Conservation (phyloP, 805 yeast species). For the Candida berthetii region DNA sequence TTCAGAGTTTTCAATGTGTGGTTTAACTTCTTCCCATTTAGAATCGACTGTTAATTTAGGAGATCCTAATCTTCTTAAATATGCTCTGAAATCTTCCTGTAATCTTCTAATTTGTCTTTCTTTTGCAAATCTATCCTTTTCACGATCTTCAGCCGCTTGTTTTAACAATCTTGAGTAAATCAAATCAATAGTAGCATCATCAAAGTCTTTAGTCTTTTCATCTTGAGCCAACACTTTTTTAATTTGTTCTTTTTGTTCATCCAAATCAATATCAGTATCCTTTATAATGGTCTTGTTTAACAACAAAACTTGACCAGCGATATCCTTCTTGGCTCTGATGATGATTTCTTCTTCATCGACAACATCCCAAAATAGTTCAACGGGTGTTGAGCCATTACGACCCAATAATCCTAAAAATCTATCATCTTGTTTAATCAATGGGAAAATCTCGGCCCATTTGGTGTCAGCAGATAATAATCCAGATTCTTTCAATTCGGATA, state of each 20-base stretch:
- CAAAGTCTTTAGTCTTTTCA: constrained; percentile 18
- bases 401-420: constrained; percentile 62
- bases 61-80: constrained; percentile 16
- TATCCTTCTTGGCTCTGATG: constrained; percentile 52
- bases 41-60: constrained; percentile 19
- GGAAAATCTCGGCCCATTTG: constrained; percentile 52
- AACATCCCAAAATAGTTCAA: constrained; percentile 71
- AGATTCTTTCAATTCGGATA: constrained; percentile 28
- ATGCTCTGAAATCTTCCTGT: constrained; percentile 17
- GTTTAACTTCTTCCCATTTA: constrained; percentile 30
- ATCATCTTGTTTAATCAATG: constrained; percentile 44
- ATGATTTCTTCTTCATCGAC: constrained; percentile 55
- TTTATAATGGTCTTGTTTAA: constrained; percentile 23
- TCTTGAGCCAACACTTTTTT: constrained; percentile 12
- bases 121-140: constrained; percentile 13
- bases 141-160: constrained; percentile 17
- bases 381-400: constrained; percentile 65
- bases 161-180: constrained; percentile 21
- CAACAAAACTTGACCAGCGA: constrained; percentile 45
- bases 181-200: constrained; percentile 21
- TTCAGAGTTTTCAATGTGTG: constrained; percentile 19
- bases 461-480: constrained; percentile 42
- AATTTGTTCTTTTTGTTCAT: constrained; percentile 7
- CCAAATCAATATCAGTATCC: constrained; percentile 13
- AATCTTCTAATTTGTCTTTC: constrained; percentile 14